phyloP scores from a whole-genome alignment of 768 basidiomycete species.

The Rhodocollybia butyracea region DNA sequence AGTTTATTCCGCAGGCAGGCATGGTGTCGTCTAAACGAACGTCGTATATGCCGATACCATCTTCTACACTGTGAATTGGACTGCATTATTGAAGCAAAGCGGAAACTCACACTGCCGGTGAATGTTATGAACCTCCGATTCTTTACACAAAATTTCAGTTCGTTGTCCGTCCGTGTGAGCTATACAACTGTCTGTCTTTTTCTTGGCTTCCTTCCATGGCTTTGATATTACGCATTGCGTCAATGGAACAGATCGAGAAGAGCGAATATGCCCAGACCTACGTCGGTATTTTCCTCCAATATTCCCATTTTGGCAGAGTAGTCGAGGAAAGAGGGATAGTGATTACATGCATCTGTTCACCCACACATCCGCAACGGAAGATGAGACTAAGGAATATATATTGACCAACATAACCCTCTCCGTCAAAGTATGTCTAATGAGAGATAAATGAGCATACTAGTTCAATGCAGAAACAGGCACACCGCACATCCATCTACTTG shows the following conservation, averaged over 20 bases:
- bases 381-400: constrained; percentile 82
- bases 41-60: constrained; percentile 91
- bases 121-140: constrained; percentile 34
- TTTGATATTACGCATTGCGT: constrained; percentile 28
- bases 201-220: constrained; percentile 60
- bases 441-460: not conserved
- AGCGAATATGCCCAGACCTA: constrained; percentile 27
- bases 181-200: constrained; percentile 58
- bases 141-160: constrained; percentile 49
- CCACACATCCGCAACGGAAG: no score
- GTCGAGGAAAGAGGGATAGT: constrained; percentile 89
- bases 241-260: not conserved
- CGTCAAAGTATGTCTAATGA: constrained; percentile 85
- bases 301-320: constrained; percentile 79
- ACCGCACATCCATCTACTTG: constrained; percentile 69
- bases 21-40: constrained; percentile 80
- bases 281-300: constrained; percentile 68
- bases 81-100: not conserved
- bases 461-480: not conserved
- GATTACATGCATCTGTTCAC: constrained; percentile 88
- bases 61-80: constrained; percentile 51
- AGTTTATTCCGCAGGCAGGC: constrained; percentile 96
- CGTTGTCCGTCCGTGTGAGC: constrained; percentile 42
- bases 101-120: constrained; percentile 33
- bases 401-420: constrained; percentile 97